A percentile compares a stretch with the other conserved stretches of the same genome.
phyloP scores from a whole-genome alignment of 345 rosid genomes.

The Gossypium turneri region DNA sequence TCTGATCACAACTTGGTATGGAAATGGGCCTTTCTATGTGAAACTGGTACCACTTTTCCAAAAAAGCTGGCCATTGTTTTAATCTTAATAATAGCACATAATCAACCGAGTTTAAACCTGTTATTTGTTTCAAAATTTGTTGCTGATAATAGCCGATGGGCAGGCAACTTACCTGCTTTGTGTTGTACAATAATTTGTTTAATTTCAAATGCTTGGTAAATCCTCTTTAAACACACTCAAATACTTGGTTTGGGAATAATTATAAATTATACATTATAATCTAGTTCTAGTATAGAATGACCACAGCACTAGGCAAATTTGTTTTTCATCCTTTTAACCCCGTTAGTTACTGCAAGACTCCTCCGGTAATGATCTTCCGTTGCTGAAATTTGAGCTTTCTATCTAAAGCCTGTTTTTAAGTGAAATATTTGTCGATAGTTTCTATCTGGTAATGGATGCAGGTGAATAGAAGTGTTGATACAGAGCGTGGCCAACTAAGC shows the following conservation, averaged over 20 bases:
- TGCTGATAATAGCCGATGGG: slow-evolving; percentile 64
- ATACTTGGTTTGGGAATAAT: neutral
- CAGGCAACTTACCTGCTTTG: slow-evolving; percentile 36
- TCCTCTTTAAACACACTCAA: neutral
- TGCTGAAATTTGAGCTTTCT: neutral
- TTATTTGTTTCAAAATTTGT: slow-evolving; percentile 13
- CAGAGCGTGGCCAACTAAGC: slow-evolving; percentile 50
- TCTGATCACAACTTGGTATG: neutral
- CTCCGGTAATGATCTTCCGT: neutral
- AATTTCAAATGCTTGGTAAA: neutral
- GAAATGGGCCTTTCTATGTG: neutral
- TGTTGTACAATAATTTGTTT: neutral
- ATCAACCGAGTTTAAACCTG: neutral
- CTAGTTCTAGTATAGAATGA: neutral
- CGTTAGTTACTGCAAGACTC: neutral
- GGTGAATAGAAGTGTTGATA: slow-evolving; percentile 63
- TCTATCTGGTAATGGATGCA: slow-evolving; percentile 11
- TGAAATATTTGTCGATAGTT: neutral
- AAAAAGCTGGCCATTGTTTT: neutral
- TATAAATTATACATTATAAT: neutral
- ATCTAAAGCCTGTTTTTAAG: neutral
- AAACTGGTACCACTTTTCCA: neutral
- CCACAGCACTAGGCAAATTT: neutral
- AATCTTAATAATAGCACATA: neutral
- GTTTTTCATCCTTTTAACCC: neutral